Evolutionary conservation across 2,329 filamentous ascomycete species (phyloP).

Genomic region (Colletotrichum australisinense): DNA sequence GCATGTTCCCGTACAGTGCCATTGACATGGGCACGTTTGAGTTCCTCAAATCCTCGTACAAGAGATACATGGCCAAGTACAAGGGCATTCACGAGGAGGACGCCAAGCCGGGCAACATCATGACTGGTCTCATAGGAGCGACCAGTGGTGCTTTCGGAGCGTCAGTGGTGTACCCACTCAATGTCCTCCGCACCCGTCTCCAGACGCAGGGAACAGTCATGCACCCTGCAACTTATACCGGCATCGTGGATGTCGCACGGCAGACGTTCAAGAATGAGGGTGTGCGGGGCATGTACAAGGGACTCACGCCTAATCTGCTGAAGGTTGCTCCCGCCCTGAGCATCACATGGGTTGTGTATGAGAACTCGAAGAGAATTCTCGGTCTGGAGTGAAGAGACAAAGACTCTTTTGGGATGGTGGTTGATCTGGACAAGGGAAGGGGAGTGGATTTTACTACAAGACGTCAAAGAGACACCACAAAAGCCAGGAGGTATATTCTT

Average conservation of each 20-base stretch:
- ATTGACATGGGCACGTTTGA: slow-evolving; percentile 98
- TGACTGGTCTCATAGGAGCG: slow-evolving; percentile 89
- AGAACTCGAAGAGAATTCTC: slow-evolving; percentile 84
- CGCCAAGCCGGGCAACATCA: slow-evolving; percentile 81
- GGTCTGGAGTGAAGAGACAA: slow-evolving; percentile 54
- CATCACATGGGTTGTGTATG: slow-evolving; percentile 94
- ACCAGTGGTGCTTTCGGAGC: slow-evolving; percentile 93
- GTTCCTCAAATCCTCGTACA: slow-evolving; percentile 82
- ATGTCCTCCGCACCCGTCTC: slow-evolving; percentile 89
- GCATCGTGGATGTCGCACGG: slow-evolving; percentile 87
- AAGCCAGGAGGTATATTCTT: not conserved
- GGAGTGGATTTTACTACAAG: not conserved
- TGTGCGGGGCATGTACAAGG: slow-evolving; percentile 89
- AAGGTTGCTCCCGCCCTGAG: slow-evolving; percentile 97
- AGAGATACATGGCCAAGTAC: slow-evolving; percentile 75
- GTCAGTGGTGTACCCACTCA: slow-evolving; percentile 93
- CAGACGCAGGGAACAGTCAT: slow-evolving; percentile 96
- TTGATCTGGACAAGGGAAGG: slow-evolving; percentile 2
- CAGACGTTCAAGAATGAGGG: slow-evolving; percentile 89
- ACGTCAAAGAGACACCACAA: not conserved
- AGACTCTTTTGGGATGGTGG: not conserved
- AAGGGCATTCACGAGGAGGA: slow-evolving; percentile 85
- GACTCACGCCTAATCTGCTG: slow-evolving; percentile 91
- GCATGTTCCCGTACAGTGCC: slow-evolving; percentile 98
- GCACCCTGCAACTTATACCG: slow-evolving; percentile 89